Conservation (phyloP, 345 rosid species). For the Pistacia atlantica region DNA sequence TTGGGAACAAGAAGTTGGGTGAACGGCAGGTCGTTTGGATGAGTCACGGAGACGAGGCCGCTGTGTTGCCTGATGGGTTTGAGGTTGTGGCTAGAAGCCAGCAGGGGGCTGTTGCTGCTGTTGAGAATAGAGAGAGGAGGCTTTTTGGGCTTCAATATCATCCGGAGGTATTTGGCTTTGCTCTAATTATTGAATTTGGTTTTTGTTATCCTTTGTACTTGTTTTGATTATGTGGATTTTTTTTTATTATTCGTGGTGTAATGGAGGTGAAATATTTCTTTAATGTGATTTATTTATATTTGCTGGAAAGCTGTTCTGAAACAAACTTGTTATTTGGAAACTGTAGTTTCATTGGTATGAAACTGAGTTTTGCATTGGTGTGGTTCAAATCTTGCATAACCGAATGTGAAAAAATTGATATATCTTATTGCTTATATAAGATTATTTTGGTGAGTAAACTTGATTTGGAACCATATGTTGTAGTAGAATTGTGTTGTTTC, state of each 20-base stretch:
- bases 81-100: slow-evolving; percentile 72
- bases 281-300: background rate
- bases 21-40: slow-evolving; percentile 89
- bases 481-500: background rate
- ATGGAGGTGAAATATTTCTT: too few relatives aligned
- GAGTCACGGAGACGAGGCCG: slow-evolving; percentile 98
- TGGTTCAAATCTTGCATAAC: background rate
- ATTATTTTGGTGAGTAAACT: background rate
- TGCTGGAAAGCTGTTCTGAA: background rate
- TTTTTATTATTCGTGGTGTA: background rate
- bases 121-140: slow-evolving; percentile 61
- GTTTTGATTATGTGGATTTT: background rate
- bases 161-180: slow-evolving; percentile 65
- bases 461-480: background rate
- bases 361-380: too few relatives aligned
- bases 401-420: background rate
- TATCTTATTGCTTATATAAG: background rate
- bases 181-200: background rate
- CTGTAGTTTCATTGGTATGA: background rate
- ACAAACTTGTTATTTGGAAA: background rate
- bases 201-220: background rate
- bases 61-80: slow-evolving; percentile 69
- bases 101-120: slow-evolving; percentile 82
- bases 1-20: slow-evolving; percentile 62
- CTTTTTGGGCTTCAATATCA: slow-evolving; percentile 93